These are phyloP conservation scores for Xylaria polymorpha DNA, from an alignment of 2,329 filamentous ascomycete genomes.

Conservation along the genomic window DNA sequence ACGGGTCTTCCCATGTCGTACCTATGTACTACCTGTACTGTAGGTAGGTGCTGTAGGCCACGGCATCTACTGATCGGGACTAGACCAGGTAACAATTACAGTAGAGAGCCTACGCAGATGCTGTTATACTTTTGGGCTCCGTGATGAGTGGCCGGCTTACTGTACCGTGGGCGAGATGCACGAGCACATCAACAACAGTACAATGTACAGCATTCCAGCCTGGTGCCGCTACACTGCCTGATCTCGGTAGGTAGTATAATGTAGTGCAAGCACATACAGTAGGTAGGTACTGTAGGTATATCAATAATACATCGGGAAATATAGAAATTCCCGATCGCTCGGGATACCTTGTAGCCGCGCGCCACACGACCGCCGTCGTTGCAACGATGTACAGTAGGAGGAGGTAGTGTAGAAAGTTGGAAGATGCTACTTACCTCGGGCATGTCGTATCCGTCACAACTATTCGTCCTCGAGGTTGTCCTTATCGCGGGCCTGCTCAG, in stretches of 20 bases:
- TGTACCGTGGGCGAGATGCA: constrained; percentile 18
- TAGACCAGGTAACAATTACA: background rate
- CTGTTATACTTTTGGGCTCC: background rate
- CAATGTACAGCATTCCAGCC: no score
- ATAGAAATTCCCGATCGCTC: constrained; percentile 33
- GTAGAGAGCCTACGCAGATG: background rate
- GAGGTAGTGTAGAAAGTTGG: no score
- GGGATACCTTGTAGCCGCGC: constrained; percentile 30
- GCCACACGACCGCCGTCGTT: constrained; percentile 16
- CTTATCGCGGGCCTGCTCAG: constrained; percentile 10
- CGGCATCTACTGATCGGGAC: background rate
- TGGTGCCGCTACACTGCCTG: background rate
- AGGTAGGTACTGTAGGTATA: constrained; percentile 1
- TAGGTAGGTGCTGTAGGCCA: background rate
- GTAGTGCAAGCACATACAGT: no score
- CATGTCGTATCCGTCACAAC: background rate
- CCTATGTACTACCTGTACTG: no score
- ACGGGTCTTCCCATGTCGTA: background rate
- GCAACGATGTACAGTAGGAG: constrained; percentile 17
- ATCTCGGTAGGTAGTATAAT: background rate
- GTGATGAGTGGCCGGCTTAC: constrained; percentile 26
- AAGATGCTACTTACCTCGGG: constrained; percentile 5
- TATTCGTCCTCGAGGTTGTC: no score
- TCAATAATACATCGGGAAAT: constrained; percentile 9
- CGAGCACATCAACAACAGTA: background rate